Percentiles rank a stretch among this genome's conserved stretches.
phyloP scores from a whole-genome alignment of 441 rosid species.

The Brassica balearica region DNA sequence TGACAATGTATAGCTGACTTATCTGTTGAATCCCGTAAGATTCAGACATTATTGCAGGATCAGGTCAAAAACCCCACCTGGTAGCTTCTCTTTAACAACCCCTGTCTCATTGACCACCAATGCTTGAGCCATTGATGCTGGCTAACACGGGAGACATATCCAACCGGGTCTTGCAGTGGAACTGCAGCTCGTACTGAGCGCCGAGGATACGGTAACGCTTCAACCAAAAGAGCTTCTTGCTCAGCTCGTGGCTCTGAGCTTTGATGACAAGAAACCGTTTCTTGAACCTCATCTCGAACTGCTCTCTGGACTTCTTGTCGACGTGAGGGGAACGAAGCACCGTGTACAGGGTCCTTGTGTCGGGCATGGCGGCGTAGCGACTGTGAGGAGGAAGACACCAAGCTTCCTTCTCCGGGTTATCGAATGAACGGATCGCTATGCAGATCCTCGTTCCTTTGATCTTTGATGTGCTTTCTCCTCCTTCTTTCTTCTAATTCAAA shows the following conservation, averaged over 20 bases:
- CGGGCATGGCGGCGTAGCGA: constrained; percentile 46
- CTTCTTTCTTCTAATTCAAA: constrained; percentile 63
- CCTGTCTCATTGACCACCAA: constrained; percentile 15
- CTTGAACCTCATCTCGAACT: constrained; percentile 45
- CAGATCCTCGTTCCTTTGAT: constrained; percentile 44
- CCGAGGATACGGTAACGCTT: constrained; percentile 43
- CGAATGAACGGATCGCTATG: constrained; percentile 39
- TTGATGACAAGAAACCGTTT: constrained; percentile 43
- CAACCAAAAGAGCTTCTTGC: constrained; percentile 46
- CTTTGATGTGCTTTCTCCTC: constrained; percentile 42
- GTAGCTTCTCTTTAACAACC: background rate
- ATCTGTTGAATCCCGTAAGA: background rate
- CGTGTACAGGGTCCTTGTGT: constrained; percentile 37
- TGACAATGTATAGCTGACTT: background rate
- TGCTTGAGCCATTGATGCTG: constrained; percentile 24
- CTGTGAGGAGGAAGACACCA: constrained; percentile 44
- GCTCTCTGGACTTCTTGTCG: constrained; percentile 43
- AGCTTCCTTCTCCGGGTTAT: constrained; percentile 38
- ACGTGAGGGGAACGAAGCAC: constrained; percentile 43
- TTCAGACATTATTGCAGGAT: constrained; percentile 27
- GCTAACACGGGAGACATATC: constrained; percentile 33
- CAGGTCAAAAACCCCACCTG: background rate
- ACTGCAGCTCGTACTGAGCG: constrained; percentile 44
- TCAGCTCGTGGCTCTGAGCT: constrained; percentile 43
- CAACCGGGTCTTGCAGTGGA: constrained; percentile 46